Evolutionary conservation across 257 asterid species (phyloP), one percentile per base, ranked within the genome.

Genomic region (Jacaranda copaia): DNA sequence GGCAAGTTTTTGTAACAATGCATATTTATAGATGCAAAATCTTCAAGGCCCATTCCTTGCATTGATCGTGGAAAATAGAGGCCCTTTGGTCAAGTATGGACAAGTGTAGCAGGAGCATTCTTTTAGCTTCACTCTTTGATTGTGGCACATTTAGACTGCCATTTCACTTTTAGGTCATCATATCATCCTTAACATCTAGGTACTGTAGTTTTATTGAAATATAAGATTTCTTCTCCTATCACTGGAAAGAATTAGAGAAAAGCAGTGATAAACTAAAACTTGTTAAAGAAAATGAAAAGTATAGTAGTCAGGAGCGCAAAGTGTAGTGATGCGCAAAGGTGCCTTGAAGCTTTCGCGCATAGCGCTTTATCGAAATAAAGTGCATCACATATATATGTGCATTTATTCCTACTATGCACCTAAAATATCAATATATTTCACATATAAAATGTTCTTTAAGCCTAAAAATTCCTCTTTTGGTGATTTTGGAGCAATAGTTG

Each of bases 221-320:
- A 40, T 40, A 3, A 39, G 53, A 57, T 36, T 56, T 72, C 43
- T 40, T 72, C 56, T 57, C 45, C 19, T 39, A 42, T 72, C 57
- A 57, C 57, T 11, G 32, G 32, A 25, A 3, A 72, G 19, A 39
- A 38, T 32, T 36, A 70, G 8, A 49, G 51, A 59, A 9, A 25
- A 59, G 9, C 16, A 59, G 65, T 20, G 40, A 20, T 18, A 32
- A 32, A 2, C 6, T 2, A 25, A 11, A 20, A 8, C 15, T 59
- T 59, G 65, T 59, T 57, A 11, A 20, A 12, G n/a, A 11, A 56
- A 40, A 12, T n/a, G n/a, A n/a, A n/a, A n/a, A n/a, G n/a, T n/a
- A n/a, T n/a, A n/a, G n/a, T n/a, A n/a, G n/a, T n/a, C n/a, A n/a
- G n/a, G n/a, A n/a, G n/a, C n/a, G n/a, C n/a, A n/a, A n/a, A n/a